Conservation (phyloP, 2,329 filamentous ascomycete species). For the Fusarium albidum region DNA sequence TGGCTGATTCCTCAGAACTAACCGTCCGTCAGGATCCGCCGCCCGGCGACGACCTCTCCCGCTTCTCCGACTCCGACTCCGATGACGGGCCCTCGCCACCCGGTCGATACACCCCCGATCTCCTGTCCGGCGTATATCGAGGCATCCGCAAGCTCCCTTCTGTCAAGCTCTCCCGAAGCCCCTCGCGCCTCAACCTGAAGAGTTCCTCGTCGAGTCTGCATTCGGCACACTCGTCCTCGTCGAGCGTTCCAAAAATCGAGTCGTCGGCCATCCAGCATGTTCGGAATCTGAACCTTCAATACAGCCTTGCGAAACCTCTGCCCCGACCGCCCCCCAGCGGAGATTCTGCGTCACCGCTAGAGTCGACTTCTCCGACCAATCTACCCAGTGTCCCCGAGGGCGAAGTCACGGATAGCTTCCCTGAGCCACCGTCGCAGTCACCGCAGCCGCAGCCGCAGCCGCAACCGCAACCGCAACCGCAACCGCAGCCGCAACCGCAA, state of each 20-base stretch:
- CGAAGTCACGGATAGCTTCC: conserved; percentile 40
- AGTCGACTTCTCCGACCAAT: conserved; percentile 41
- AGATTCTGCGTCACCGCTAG: conserved; percentile 41
- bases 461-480: not conserved
- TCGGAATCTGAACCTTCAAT: conserved; percentile 61
- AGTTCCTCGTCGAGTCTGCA: conserved; percentile 31
- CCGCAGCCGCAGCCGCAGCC: conserved; percentile 5
- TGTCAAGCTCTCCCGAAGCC: conserved; percentile 54
- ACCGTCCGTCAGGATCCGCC: conserved; percentile 43
- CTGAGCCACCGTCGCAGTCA: conserved; percentile 20
- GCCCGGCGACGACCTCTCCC: conserved; percentile 44
- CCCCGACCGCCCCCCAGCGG: conserved; percentile 57
- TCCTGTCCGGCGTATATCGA: conserved; percentile 61
- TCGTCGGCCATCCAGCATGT: conserved; percentile 55
- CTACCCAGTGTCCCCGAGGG: conserved; percentile 45
- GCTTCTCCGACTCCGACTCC: conserved; percentile 55
- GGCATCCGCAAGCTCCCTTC: conserved; percentile 57
- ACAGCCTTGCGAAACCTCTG: conserved; percentile 66
- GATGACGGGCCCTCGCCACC: conserved; percentile 47
- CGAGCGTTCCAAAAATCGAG: conserved; percentile 29
- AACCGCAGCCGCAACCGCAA: not conserved
- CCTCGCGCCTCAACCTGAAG: conserved; percentile 53
- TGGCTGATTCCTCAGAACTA: conserved; percentile 43
- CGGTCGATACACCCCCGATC: conserved; percentile 51
- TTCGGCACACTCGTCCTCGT: conserved; percentile 27